Evolutionary conservation across 352 stramenopile species (phyloP).

Genomic region (Phytophthora fragariaefolia): DNA sequence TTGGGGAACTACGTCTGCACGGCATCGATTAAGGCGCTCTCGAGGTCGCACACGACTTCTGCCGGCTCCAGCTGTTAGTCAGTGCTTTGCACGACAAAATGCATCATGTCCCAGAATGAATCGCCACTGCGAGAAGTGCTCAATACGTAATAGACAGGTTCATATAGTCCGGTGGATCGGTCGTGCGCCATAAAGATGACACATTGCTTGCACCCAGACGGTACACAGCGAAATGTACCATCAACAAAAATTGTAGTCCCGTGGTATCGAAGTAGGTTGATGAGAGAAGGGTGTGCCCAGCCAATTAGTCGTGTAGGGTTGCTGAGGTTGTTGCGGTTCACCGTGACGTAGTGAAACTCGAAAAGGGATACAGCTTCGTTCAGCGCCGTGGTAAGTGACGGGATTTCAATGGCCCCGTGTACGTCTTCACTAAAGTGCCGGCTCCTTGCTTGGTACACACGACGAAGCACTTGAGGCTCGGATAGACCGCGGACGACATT

Average conservation of each 20-base stretch:
- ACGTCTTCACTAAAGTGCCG: too few species aligned
- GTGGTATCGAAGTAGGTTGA: slow-evolving; percentile 29
- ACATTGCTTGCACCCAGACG: slow-evolving; percentile 23
- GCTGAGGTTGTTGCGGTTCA: neutral
- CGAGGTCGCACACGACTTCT: neutral
- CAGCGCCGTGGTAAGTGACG: too few species aligned
- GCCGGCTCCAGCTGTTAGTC: neutral
- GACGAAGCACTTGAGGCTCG: too few species aligned
- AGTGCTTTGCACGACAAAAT: neutral
- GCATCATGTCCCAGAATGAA: neutral
- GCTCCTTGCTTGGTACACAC: too few species aligned
- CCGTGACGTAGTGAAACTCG: neutral
- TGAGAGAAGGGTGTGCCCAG: slow-evolving; percentile 21
- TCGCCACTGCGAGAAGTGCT: too few species aligned
- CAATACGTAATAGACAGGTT: neutral
- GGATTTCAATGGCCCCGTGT: too few species aligned
- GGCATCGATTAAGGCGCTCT: neutral
- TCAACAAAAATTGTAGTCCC: slow-evolving; percentile 29
- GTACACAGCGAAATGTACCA: too few species aligned
- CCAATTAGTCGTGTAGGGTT: slow-evolving; percentile 11
- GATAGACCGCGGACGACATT: too few species aligned
- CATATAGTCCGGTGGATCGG: too few species aligned
- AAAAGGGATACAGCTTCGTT: too few species aligned
- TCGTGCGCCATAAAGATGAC: slow-evolving; percentile 34
- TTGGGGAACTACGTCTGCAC: slow-evolving; percentile 3